Base-by-base conservation (phyloP, 139 green algal genomes). In the Chlorella vulgaris region DNA sequence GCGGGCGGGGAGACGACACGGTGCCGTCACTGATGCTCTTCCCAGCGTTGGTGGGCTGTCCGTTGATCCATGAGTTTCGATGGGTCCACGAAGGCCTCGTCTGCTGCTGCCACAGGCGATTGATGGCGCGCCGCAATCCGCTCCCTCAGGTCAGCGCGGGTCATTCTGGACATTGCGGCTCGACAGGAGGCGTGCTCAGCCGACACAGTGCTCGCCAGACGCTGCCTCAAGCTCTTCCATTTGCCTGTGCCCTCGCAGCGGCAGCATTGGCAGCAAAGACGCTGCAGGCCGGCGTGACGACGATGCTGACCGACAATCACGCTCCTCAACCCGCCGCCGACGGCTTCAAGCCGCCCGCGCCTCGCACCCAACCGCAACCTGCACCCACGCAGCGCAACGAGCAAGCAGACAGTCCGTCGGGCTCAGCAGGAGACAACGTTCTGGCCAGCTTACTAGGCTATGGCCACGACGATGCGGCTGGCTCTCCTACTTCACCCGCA, bases 361-460 rank as follows among this genome's bases (percentile, higher is more conserved):
- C 74, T 10, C n/a, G n/a, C n/a, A n/a, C n/a, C n/a, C n/a, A n/a
- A n/a, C n/a, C n/a, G n/a, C n/a, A n/a, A n/a, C n/a, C n/a, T n/a
- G n/a, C n/a, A n/a, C 19, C 40, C 29, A 4, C 13, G 15, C 40
- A 55, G 39, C 19, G 62, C 75, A 65, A 60, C 75, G 15, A 6
- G 18, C 6, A 38, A 13, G 2, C 38, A 33, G 74, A 62, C 1
- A 73, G 60, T n/a, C 74, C 74, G 18, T 71, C 39, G 28, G 53
- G 51, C 24, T 51, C 53, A 2, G 77, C 15, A 0, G 50, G 19
- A 0, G 65, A 55, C 31, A 88, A 88, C 63, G 81, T 81, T 0
- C 51, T 88, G 18, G 85, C 85, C 2, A 35, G 24, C 47, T 60
- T 88, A 66, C 69, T 88, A 26, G 76, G 63, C 1, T 88, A 88